phyloP scores from a whole-genome alignment of 805 yeast genomes.

The Zygotorulaspora sp. region DNA sequence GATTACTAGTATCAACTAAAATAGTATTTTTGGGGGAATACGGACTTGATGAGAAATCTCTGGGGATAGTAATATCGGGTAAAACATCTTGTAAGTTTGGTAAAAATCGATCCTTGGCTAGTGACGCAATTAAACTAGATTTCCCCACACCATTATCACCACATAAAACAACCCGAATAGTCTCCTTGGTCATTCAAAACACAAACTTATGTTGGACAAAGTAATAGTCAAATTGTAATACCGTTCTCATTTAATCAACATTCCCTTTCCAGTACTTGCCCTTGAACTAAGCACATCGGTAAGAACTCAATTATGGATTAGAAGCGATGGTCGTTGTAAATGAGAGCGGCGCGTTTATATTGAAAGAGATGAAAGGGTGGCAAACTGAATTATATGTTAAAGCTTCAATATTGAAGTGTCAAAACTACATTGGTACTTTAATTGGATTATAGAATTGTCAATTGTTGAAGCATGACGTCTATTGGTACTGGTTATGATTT shows the following conservation, averaged over 20 bases:
- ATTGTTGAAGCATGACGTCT: slow-evolving; percentile 55
- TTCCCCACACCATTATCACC: slow-evolving; percentile 94
- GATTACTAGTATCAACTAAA: slow-evolving; percentile 73
- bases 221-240: no score
- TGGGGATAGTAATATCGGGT: slow-evolving; percentile 81
- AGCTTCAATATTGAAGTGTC: slow-evolving; percentile 1
- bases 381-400: slow-evolving; percentile 9
- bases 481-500: slow-evolving; percentile 99
- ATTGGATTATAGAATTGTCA: background rate
- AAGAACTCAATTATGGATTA: no score
- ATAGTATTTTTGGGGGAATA: slow-evolving; percentile 63
- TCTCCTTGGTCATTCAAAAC: slow-evolving; percentile 40
- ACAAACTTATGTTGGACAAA: background rate
- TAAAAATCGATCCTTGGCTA: slow-evolving; percentile 77
- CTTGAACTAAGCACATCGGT: no score
- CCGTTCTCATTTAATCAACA: no score
- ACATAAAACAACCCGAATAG: slow-evolving; percentile 79
- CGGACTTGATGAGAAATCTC: slow-evolving; percentile 56
- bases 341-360: no score
- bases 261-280: no score
- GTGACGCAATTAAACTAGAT: slow-evolving; percentile 69
- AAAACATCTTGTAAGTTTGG: slow-evolving; percentile 72
- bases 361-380: slow-evolving; percentile 17
- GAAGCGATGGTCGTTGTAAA: no score
- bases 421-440: background rate